Conservation (phyloP, 495 filamentous ascomycete species). For the Endocarpon pusillum region DNA sequence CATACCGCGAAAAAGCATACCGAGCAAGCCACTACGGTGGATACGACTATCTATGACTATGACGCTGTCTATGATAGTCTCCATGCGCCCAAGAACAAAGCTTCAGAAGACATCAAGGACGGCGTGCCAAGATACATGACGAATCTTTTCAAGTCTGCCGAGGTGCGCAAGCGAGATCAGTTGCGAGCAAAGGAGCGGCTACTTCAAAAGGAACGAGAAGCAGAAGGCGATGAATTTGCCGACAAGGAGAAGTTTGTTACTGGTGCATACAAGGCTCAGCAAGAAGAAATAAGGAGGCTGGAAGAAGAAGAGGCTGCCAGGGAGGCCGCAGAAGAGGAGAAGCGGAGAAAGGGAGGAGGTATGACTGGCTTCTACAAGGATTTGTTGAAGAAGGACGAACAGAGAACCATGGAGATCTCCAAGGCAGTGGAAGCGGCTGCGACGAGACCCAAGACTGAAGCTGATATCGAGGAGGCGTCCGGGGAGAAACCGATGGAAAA, state of each 20-base stretch:
- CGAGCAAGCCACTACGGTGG: slow-evolving; percentile 27
- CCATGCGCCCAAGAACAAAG: slow-evolving; percentile 19
- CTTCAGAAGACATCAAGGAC: slow-evolving; percentile 4
- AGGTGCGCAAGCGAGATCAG: slow-evolving; percentile 75
- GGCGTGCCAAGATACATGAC: slow-evolving; percentile 63
- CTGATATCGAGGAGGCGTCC: slow-evolving; percentile 10
- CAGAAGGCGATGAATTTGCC: slow-evolving; percentile 82
- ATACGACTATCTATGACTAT: slow-evolving; percentile 40
- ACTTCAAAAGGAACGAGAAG: slow-evolving; percentile 72
- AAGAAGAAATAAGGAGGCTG: slow-evolving; percentile 58
- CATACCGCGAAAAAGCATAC: slow-evolving; percentile 31
- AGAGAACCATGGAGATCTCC: slow-evolving; percentile 49
- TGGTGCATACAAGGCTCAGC: slow-evolving; percentile 84
- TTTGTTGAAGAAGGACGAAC: slow-evolving; percentile 60
- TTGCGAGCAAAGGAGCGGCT: slow-evolving; percentile 75
- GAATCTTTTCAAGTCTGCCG: slow-evolving; percentile 60
- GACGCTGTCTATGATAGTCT: slow-evolving; percentile 36
- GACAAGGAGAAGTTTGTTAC: slow-evolving; percentile 98
- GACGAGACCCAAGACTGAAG: slow-evolving; percentile 28
- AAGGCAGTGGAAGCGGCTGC: slow-evolving; percentile 48
- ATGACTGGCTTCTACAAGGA: slow-evolving; percentile 80
- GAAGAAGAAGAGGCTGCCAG: slow-evolving; percentile 64
- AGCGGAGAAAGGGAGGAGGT: slow-evolving; percentile 43
- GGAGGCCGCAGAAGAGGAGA: slow-evolving; percentile 53
- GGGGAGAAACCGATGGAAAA: slow-evolving; percentile 28